These are phyloP conservation scores for Bigelowiella natans DNA, from an alignment of 78 protist species.

Conservation along the genomic window DNA sequence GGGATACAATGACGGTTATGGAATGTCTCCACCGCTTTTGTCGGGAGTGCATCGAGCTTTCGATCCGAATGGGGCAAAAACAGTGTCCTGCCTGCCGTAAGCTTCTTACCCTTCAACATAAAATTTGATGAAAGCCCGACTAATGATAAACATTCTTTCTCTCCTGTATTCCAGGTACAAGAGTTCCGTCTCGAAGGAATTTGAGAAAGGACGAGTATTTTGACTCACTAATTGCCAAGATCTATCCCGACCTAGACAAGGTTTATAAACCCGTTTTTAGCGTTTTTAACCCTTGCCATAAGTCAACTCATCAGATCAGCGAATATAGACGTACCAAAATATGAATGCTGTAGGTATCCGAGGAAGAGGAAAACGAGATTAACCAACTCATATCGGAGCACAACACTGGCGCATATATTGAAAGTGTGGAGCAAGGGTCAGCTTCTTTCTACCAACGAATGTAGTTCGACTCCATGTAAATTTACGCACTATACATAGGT, in stretches of 20 bases:
- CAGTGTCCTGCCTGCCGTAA: neutral
- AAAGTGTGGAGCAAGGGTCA: neutral
- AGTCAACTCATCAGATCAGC: no score
- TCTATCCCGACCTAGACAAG: neutral
- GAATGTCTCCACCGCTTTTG: neutral
- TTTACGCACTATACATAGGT: neutral
- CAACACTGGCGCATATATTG: neutral
- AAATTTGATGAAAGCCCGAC: neutral
- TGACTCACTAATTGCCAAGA: neutral
- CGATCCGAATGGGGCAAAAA: neutral
- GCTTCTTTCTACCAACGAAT: neutral
- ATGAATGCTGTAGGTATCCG: neutral
- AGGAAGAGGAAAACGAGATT: neutral
- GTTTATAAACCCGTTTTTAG: neutral
- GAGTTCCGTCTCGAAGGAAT: neutral
- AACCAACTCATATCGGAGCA: neutral
- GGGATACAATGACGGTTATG: neutral
- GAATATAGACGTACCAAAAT: no score
- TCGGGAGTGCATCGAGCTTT: neutral
- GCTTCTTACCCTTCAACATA: neutral
- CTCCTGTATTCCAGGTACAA: neutral
- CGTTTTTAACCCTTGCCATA: neutral
- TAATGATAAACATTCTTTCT: no score
- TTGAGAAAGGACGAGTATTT: neutral
- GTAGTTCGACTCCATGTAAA: neutral